These are phyloP conservation scores for Blepharisma stoltei DNA, from an alignment of 73 alveolate genomes.

Conservation along the genomic window DNA sequence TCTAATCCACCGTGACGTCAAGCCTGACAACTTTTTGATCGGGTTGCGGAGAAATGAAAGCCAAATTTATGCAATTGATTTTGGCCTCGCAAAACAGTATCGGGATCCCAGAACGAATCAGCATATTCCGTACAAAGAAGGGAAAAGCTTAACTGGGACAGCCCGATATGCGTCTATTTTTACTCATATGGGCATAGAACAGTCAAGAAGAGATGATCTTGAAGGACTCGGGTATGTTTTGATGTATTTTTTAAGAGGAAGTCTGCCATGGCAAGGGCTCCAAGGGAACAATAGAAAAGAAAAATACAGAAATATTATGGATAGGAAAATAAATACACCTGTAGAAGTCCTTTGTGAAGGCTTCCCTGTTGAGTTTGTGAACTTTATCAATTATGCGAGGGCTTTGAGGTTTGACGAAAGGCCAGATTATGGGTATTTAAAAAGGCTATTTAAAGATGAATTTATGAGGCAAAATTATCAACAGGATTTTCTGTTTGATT, in stretches of 20 bases:
- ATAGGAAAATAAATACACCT: slow-evolving; percentile 67
- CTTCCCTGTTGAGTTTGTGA: slow-evolving; percentile 72
- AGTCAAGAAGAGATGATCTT: slow-evolving; percentile 88
- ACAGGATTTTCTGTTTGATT: no score
- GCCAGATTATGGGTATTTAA: slow-evolving; percentile 66
- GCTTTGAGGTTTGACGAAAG: slow-evolving; percentile 61
- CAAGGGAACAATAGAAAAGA: slow-evolving; percentile 69
- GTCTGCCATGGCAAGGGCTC: slow-evolving; percentile 86
- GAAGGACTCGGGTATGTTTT: slow-evolving; percentile 77
- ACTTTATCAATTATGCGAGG: slow-evolving; percentile 44
- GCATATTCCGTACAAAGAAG: slow-evolving; percentile 36
- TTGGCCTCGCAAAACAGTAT: slow-evolving; percentile 53
- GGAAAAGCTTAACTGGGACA: slow-evolving; percentile 43
- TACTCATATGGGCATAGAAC: slow-evolving; percentile 58
- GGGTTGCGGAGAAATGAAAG: slow-evolving; percentile 60
- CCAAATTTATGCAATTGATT: slow-evolving; percentile 56
- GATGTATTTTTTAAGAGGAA: slow-evolving; percentile 79
- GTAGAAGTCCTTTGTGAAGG: slow-evolving; percentile 79
- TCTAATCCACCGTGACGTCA: slow-evolving; percentile 77
- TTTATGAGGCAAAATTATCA: no score
- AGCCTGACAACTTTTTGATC: slow-evolving; percentile 78
- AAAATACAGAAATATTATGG: slow-evolving; percentile 65
- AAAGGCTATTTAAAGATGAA: slow-evolving; percentile 46
- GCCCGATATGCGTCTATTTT: slow-evolving; percentile 37
- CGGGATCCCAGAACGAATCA: slow-evolving; percentile 40